These are phyloP conservation scores for Tetrahymena malaccensis DNA, from an alignment of 73 alveolate species.

Conservation along the genomic window DNA sequence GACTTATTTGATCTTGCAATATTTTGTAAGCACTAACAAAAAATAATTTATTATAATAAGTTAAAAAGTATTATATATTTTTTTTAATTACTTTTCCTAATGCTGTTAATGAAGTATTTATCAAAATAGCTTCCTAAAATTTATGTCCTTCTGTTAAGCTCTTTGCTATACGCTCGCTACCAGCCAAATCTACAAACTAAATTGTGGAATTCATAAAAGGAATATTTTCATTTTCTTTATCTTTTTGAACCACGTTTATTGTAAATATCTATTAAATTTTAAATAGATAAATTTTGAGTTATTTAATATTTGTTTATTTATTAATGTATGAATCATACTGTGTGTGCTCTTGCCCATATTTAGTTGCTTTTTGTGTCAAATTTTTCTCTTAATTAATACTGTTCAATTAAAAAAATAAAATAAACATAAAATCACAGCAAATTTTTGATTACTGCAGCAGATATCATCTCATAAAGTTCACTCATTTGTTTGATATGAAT, in stretches of 20 bases:
- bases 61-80: neutral
- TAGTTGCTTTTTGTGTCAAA: constrained; percentile 1
- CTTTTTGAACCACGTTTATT: constrained; percentile 20
- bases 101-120: constrained; percentile 35
- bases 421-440: neutral
- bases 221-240: constrained; percentile 26
- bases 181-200: constrained; percentile 35
- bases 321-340: neutral
- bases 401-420: neutral
- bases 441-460: neutral
- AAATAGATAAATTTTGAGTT: neutral
- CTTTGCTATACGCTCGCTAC: constrained; percentile 36
- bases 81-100: constrained; percentile 4
- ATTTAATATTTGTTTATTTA: neutral
- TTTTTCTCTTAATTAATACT: constrained; percentile 30
- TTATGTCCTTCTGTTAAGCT: constrained; percentile 22
- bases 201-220: constrained; percentile 37
- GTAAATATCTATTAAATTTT: neutral
- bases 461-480: constrained; percentile 15
- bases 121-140: constrained; percentile 35
- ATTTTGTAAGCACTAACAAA: neutral
- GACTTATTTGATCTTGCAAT: constrained; percentile 16
- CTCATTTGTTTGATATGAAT: neutral
- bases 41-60: too few species aligned
- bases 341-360: constrained; percentile 18